Percentiles rank a stretch among this genome's conserved stretches.
phyloP scores from a whole-genome alignment of 331 rosid genomes.

The Stylosanthes scabra region DNA sequence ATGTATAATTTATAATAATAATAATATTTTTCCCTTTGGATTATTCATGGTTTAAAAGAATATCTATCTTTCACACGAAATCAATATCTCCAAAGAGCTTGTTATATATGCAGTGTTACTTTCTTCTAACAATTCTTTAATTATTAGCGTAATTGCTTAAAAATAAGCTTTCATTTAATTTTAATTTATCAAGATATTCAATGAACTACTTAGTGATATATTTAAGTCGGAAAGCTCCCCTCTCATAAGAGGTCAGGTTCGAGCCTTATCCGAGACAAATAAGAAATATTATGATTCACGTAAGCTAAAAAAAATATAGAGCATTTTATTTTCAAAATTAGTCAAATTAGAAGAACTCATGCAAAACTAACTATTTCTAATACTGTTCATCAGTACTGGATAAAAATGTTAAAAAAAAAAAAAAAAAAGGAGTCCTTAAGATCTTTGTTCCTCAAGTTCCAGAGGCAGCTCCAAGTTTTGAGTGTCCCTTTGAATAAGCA shows the following conservation, averaged over 20 bases:
- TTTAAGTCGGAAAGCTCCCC: too few species aligned
- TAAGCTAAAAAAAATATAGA: neutral
- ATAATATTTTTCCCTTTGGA: neutral
- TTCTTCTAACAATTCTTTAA: conserved; percentile 19
- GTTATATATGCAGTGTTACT: conserved; percentile 27
- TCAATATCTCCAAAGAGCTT: conserved; percentile 26
- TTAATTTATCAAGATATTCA: conserved; percentile 11
- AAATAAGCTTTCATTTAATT: conserved; percentile 6
- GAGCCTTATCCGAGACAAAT: too few species aligned
- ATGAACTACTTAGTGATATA: conserved; percentile 17
- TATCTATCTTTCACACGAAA: conserved; percentile 31
- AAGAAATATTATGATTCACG: neutral
- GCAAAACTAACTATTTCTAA: neutral
- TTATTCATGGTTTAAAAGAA: conserved; percentile 31
- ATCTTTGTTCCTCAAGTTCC: conserved; percentile 71
- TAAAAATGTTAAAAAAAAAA: too few species aligned
- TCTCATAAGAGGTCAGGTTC: too few species aligned
- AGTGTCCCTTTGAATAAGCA: conserved; percentile 71
- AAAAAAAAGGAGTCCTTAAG: conserved; percentile 11
- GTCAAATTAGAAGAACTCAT: conserved; percentile 2
- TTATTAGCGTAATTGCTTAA: conserved; percentile 22
- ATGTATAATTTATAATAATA: conserved; percentile 4
- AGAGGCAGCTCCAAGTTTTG: conserved; percentile 73
- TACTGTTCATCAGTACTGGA: neutral
- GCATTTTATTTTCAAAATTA: neutral